Percentiles rank a stretch among this genome's conserved stretches.
Conservation (phyloP, 345 rosid species). For the Triadica sebifera region DNA sequence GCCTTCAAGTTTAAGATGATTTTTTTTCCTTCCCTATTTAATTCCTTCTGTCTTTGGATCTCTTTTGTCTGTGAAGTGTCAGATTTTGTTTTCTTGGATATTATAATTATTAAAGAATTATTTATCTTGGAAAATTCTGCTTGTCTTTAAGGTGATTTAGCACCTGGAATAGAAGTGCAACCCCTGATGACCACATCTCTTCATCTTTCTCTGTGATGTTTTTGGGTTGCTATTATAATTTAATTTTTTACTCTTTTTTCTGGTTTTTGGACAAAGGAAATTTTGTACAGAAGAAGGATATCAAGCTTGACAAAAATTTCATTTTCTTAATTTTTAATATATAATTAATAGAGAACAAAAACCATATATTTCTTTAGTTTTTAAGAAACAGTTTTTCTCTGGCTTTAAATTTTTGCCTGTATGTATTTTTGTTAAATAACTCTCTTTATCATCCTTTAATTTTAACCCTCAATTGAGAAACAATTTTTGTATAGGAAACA, state of each 20-base stretch:
- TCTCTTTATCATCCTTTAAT: constrained; percentile 11
- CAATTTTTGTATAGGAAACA: constrained; percentile 4
- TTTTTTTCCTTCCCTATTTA: constrained; percentile 28
- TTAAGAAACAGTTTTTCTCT: constrained; percentile 20
- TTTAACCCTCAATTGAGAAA: constrained; percentile 12
- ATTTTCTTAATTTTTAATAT: neutral
- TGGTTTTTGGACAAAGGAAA: constrained; percentile 6
- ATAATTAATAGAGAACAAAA: neutral
- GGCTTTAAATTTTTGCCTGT: constrained; percentile 33
- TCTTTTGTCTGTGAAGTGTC: constrained; percentile 27
- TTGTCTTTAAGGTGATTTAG: constrained; percentile 10
- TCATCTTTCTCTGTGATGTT: neutral
- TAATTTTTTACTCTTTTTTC: constrained; percentile 4
- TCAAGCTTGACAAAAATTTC: constrained; percentile 10
- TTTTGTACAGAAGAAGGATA: constrained; percentile 17
- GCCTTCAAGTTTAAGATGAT: constrained; percentile 2
- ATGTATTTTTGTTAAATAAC: constrained; percentile 4
- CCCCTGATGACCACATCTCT: neutral
- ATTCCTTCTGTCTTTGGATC: constrained; percentile 25
- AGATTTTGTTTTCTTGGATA: constrained; percentile 24
- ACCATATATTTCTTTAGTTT: constrained; percentile 6
- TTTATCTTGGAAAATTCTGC: constrained; percentile 14
- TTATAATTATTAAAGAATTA: constrained; percentile 10
- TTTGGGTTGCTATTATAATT: neutral
- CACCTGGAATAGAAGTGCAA: neutral